phyloP scores from a whole-genome alignment of 2,329 filamentous ascomycete genomes.

The Penicillium sp. region DNA sequence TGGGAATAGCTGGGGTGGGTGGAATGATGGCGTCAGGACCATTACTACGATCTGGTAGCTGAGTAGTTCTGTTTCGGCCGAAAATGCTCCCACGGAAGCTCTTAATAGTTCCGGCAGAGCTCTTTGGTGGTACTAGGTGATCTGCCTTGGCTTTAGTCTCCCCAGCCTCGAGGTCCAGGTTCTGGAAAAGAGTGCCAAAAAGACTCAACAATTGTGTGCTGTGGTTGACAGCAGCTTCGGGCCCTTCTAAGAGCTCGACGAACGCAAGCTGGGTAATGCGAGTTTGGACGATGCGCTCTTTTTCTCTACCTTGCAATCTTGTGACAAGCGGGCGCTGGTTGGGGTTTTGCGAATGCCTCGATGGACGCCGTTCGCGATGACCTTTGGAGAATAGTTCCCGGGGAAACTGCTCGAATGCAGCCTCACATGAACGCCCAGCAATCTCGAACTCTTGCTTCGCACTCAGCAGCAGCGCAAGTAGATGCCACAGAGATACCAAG shows the following conservation, averaged over 20 bases:
- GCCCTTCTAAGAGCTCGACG: constrained; percentile 77
- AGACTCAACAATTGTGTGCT: constrained; percentile 80
- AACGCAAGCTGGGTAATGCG: constrained; percentile 92
- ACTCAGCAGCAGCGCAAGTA: constrained; percentile 80
- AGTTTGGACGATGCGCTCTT: constrained; percentile 83
- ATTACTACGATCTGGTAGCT: constrained; percentile 40
- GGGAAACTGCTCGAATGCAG: constrained; percentile 85
- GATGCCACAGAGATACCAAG: constrained; percentile 83
- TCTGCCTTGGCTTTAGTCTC: constrained; percentile 30
- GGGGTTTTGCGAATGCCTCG: constrained; percentile 25
- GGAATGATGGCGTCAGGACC: constrained; percentile 21
- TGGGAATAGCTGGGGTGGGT: constrained; percentile 23
- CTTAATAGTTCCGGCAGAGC: constrained; percentile 66
- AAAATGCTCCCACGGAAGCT: constrained; percentile 76
- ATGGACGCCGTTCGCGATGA: constrained; percentile 48
- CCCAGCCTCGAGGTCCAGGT: constrained; percentile 46
- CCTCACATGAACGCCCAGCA: constrained; percentile 79
- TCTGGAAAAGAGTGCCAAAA: constrained; percentile 77
- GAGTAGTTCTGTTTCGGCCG: constrained; percentile 55
- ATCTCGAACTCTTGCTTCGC: constrained; percentile 80
- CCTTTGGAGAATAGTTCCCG: constrained; percentile 69
- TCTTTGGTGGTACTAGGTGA: constrained; percentile 61
- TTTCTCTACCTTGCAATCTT: constrained; percentile 79
- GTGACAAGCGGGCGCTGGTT: constrained; percentile 59
- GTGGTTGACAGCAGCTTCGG: constrained; percentile 81